Conservation (phyloP, 2,329 filamentous ascomycete species). For the Amylocarpus encephaloides region DNA sequence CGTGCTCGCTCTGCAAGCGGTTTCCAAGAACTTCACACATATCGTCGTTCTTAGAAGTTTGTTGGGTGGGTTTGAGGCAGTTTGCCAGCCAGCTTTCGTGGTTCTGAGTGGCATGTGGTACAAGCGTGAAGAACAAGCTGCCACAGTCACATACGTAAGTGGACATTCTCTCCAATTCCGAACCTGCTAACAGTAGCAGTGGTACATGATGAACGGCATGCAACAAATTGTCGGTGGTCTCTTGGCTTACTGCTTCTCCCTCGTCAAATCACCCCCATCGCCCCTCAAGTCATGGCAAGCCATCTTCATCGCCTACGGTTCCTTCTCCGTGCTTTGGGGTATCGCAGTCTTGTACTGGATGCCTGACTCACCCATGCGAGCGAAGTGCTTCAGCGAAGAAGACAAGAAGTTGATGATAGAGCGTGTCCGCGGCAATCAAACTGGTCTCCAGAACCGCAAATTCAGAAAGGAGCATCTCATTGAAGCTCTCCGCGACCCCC, state of each 20-base stretch:
- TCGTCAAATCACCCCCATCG: constrained; percentile 38
- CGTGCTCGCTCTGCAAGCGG: constrained; percentile 54
- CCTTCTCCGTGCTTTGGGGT: constrained; percentile 39
- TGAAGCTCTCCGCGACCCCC: constrained; percentile 54
- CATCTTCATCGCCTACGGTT: constrained; percentile 41
- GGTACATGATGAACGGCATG: constrained; percentile 68
- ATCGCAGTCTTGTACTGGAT: constrained; percentile 33
- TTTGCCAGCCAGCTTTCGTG: constrained; percentile 62
- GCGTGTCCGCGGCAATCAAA: constrained; percentile 51
- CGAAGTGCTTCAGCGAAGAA: constrained; percentile 19
- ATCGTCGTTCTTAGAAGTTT: constrained; percentile 60
- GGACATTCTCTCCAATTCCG: background rate
- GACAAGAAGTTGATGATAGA: constrained; percentile 35
- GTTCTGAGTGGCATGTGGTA: constrained; percentile 67
- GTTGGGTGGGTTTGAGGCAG: constrained; percentile 60
- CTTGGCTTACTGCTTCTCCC: constrained; percentile 53
- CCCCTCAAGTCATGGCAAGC: constrained; percentile 57
- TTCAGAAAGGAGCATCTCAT: constrained; percentile 45
- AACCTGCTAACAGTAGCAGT: background rate
- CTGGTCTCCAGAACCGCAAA: constrained; percentile 45
- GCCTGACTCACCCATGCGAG: constrained; percentile 17
- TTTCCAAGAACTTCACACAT: constrained; percentile 51
- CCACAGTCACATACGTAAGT: constrained; percentile 45
- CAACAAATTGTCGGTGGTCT: constrained; percentile 61
- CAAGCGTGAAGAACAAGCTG: constrained; percentile 61